Conservation (phyloP, 495 filamentous ascomycete genomes). For the Aspergillus sclerotiicarbonarius region DNA sequence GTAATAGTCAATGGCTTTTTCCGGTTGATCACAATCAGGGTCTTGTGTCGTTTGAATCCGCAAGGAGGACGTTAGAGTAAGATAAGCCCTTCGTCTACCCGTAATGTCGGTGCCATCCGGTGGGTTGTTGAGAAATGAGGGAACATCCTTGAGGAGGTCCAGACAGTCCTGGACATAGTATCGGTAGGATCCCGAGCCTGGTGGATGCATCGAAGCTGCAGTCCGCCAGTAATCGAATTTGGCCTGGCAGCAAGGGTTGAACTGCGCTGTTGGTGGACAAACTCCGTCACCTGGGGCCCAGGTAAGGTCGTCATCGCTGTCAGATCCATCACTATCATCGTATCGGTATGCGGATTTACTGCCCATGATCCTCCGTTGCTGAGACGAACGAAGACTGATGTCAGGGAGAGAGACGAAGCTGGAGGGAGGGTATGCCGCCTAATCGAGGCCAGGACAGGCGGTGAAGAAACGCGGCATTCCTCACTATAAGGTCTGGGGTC, state of each 20-base stretch:
- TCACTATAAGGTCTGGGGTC: too few relatives aligned
- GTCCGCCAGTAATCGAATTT: constrained; percentile 10
- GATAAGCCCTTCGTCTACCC: constrained; percentile 4
- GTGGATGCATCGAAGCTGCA: neutral
- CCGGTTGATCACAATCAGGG: constrained; percentile 11
- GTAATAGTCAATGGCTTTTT: constrained; percentile 17
- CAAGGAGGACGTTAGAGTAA: constrained; percentile 8
- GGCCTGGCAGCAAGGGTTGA: constrained; percentile 13
- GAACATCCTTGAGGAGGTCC: constrained; percentile 12
- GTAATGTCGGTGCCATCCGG: constrained; percentile 3
- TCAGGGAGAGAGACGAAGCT: too few relatives aligned
- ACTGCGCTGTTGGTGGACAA: constrained; percentile 17
- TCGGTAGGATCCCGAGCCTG: neutral
- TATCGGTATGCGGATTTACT: neutral
- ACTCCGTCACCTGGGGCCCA: constrained; percentile 18
- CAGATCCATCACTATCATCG: constrained; percentile 7
- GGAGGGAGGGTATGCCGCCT: too few relatives aligned
- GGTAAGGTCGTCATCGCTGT: constrained; percentile 7
- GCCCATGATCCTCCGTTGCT: neutral
- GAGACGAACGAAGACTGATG: neutral
- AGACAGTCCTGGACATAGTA: constrained; percentile 5
- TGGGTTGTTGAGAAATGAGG: constrained; percentile 11
- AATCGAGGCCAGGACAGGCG: too few relatives aligned
- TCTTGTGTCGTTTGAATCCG: constrained; percentile 16
- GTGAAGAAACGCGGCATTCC: too few relatives aligned